Conservation (phyloP, 2,329 filamentous ascomycete genomes). For the Rhynchosporium graminicola region DNA sequence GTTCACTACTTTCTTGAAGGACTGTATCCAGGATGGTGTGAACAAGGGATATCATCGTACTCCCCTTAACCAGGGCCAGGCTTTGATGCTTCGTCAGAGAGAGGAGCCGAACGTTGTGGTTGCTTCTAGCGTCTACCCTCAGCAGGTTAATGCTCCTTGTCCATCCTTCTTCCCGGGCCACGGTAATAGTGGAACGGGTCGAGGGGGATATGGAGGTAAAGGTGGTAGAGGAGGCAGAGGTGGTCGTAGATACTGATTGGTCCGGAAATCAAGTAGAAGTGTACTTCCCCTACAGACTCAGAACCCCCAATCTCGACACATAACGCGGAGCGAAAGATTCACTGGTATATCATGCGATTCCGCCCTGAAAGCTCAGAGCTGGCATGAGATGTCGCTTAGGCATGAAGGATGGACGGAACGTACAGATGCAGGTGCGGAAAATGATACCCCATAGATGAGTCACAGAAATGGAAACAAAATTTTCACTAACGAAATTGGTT, state of each 20-base stretch:
- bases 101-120: constrained; percentile 29
- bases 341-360: neutral
- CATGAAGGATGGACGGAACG: too few relatives aligned
- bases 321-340: neutral
- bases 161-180: constrained; percentile 19
- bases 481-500: too few relatives aligned
- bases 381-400: too few relatives aligned
- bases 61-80: constrained; percentile 28
- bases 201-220: constrained; percentile 2
- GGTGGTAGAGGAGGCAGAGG: constrained; percentile 10
- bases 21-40: constrained; percentile 42
- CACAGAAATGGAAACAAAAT: too few relatives aligned
- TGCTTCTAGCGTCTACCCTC: neutral
- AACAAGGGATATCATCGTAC: constrained; percentile 41
- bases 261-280: neutral
- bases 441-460: too few relatives aligned
- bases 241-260: neutral
- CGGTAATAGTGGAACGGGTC: neutral
- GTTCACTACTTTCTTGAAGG: constrained; percentile 42
- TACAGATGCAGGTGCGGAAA: too few relatives aligned
- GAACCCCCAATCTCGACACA: neutral
- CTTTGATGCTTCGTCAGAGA: constrained; percentile 32
- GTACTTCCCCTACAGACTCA: neutral
- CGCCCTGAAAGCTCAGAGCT: too few relatives aligned
- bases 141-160: neutral